Evolutionary conservation across 2,329 filamentous ascomycete genomes (phyloP).

Genomic region (Trichocomaceae sp.): DNA sequence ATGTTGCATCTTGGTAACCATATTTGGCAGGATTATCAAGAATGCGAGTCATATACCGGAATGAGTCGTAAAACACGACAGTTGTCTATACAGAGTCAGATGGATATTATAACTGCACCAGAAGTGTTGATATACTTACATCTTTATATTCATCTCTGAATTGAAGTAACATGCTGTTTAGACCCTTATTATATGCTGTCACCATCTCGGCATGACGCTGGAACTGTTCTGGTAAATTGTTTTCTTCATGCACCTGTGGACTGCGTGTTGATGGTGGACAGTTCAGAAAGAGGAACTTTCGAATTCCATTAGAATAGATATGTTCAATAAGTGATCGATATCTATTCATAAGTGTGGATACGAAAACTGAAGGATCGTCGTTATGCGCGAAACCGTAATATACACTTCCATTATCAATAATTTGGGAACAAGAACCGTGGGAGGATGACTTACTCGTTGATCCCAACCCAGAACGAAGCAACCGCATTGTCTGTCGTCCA

Average conservation of each 20-base stretch:
- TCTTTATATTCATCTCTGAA: conserved; percentile 8
- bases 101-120: not conserved
- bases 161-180: conserved; percentile 2
- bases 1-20: conserved; percentile 11
- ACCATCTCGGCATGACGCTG: conserved; percentile 9
- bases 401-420: conserved; percentile 7
- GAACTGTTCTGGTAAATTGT: conserved; percentile 10
- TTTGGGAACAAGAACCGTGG: not conserved
- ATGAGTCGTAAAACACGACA: conserved; percentile 13
- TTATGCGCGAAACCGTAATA: conserved; percentile 11
- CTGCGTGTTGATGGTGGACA: conserved; percentile 13
- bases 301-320: conserved; percentile 4
- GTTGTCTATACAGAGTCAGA: conserved; percentile 5
- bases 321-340: conserved; percentile 8
- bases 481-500: conserved; percentile 9
- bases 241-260: conserved; percentile 13
- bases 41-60: conserved; percentile 14
- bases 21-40: conserved; percentile 12
- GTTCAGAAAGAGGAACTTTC: conserved; percentile 11
- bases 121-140: conserved; percentile 3
- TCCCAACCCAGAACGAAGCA: conserved; percentile 11
- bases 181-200: conserved; percentile 6
- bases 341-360: conserved; percentile 5
- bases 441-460: conserved; percentile 8
- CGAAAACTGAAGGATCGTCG: conserved; percentile 6